These are phyloP conservation scores for Coelastrella sp. DNA, from an alignment of 139 green algal species.

Conservation along the genomic window DNA sequence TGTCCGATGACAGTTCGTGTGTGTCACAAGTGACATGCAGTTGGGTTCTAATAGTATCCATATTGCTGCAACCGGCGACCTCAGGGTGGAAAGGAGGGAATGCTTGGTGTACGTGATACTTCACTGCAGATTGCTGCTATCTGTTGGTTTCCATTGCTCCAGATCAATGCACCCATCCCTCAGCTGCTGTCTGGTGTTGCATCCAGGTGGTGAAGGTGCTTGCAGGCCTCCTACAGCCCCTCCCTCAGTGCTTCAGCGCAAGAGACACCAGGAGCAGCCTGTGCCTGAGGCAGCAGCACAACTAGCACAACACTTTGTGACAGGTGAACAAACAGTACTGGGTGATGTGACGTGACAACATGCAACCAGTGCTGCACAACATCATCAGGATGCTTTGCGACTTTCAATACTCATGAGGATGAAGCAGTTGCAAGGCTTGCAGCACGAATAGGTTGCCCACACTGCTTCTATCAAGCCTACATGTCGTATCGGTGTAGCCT, in stretches of 20 bases:
- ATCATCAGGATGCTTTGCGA: no score
- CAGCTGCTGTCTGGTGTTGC: neutral
- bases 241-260: slow-evolving; percentile 23
- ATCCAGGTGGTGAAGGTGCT: slow-evolving; percentile 23
- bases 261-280: slow-evolving; percentile 17
- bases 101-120: neutral
- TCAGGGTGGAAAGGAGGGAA: no score
- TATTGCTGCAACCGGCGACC: no score
- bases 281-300: slow-evolving; percentile 34
- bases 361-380: neutral
- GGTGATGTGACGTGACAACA: neutral
- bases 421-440: no score
- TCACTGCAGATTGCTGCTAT: neutral
- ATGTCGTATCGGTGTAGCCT: no score
- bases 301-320: slow-evolving; percentile 31
- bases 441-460: no score
- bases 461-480: no score
- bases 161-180: neutral
- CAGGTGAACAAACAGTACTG: neutral
- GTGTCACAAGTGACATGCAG: no score
- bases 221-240: neutral
- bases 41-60: no score
- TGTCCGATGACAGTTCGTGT: no score
- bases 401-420: neutral
- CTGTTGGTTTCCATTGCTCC: neutral